Evolutionary conservation across 257 asterid genomes (phyloP).

Genomic region (Catharanthus roseus): DNA sequence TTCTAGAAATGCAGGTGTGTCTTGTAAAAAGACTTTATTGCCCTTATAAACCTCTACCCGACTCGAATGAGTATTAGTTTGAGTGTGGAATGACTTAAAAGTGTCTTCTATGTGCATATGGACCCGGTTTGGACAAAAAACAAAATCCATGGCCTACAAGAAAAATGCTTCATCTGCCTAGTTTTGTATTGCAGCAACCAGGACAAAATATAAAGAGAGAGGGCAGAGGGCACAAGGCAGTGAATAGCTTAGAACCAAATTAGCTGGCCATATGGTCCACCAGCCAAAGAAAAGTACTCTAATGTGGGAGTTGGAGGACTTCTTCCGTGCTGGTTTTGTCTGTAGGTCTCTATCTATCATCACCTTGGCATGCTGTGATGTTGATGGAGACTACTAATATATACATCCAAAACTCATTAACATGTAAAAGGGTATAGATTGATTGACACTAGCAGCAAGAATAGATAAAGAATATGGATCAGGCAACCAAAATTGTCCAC

Average conservation of each 20-base stretch:
- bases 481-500: constrained; percentile 13
- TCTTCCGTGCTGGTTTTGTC: constrained; percentile 8
- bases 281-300: constrained; percentile 6
- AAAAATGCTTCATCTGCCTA: constrained; percentile 17
- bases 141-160: constrained; percentile 18
- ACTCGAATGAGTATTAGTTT: too few relatives aligned
- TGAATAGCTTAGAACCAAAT: constrained; percentile 10
- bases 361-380: constrained; percentile 13
- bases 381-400: constrained; percentile 14
- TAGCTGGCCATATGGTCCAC: constrained; percentile 30
- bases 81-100: constrained; percentile 1
- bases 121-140: constrained; percentile 17
- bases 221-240: constrained; percentile 8
- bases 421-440: constrained; percentile 1
- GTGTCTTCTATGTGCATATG: too few relatives aligned
- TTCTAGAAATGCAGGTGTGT: too few relatives aligned
- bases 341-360: constrained; percentile 11
- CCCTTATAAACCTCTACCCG: constrained; percentile 11
- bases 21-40: constrained; percentile 16
- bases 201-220: constrained; percentile 3
- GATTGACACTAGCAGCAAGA: not conserved
- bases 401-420: not conserved
- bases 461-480: constrained; percentile 1
- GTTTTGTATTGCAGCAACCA: constrained; percentile 12
- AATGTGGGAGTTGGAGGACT: constrained; percentile 6